phyloP scores from a whole-genome alignment of 805 yeast genomes.

The Teunomyces kruisii region DNA sequence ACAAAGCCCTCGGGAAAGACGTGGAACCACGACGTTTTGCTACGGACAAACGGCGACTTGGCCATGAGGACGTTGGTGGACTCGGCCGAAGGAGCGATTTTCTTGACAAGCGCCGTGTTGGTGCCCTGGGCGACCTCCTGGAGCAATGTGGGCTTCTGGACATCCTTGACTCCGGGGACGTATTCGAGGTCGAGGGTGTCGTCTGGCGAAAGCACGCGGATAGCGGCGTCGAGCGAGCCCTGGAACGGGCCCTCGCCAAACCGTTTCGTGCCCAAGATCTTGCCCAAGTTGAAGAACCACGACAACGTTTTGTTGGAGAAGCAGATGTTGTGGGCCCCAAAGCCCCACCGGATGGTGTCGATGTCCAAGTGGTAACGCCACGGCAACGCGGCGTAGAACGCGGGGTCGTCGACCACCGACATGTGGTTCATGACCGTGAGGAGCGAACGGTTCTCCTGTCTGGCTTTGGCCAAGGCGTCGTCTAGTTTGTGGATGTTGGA shows the following conservation, averaged over 20 bases:
- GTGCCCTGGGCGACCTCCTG: slow-evolving; percentile 36
- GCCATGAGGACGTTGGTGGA: slow-evolving; percentile 26
- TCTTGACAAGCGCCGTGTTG: slow-evolving; percentile 16
- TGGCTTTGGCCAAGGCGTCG: slow-evolving; percentile 59
- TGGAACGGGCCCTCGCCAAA: slow-evolving; percentile 95
- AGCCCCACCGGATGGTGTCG: slow-evolving; percentile 83
- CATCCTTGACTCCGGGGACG: slow-evolving; percentile 28
- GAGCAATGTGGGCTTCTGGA: slow-evolving; percentile 31
- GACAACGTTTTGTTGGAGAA: slow-evolving; percentile 55
- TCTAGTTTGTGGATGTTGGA: slow-evolving; percentile 65
- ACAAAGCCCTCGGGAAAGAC: slow-evolving; percentile 95
- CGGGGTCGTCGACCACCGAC: slow-evolving; percentile 91
- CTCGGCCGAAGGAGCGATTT: slow-evolving; percentile 28
- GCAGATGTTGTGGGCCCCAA: slow-evolving; percentile 91
- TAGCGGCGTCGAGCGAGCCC: slow-evolving; percentile 82
- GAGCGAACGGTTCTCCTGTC: slow-evolving; percentile 68
- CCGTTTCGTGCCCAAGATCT: slow-evolving; percentile 80
- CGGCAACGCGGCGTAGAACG: slow-evolving; percentile 84
- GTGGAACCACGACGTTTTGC: slow-evolving; percentile 85
- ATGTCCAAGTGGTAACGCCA: slow-evolving; percentile 60
- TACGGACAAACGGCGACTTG: slow-evolving; percentile 54
- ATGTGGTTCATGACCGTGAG: slow-evolving; percentile 90
- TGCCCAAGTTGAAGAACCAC: slow-evolving; percentile 81
- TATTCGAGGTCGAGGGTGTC: slow-evolving; percentile 55
- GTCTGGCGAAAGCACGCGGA: slow-evolving; percentile 76